Conservation (phyloP, 441 rosid genomes). For the Macaranga tanarius region DNA sequence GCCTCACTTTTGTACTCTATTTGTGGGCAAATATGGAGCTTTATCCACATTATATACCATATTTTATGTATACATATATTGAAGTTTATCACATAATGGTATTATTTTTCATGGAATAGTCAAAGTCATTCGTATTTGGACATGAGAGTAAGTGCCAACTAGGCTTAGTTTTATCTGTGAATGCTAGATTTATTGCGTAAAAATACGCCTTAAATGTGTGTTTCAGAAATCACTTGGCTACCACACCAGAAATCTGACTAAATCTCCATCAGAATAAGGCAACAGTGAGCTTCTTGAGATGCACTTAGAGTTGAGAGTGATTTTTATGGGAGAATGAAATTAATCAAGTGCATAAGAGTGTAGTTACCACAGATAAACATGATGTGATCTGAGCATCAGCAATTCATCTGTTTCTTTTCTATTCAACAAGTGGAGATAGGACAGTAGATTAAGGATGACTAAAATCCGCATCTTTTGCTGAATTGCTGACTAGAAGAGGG, state of each 20-base stretch:
- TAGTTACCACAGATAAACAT: neutral
- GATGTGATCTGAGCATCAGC: slow-evolving; percentile 3
- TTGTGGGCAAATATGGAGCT: neutral
- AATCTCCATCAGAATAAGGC: too few species aligned
- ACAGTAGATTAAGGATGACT: slow-evolving; percentile 10
- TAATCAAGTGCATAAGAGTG: neutral
- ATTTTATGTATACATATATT: neutral
- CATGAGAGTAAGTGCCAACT: neutral
- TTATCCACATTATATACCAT: neutral
- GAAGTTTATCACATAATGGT: slow-evolving; percentile 2
- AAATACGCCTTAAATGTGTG: neutral
- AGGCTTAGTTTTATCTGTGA: neutral
- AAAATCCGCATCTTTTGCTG: neutral
- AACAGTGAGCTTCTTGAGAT: too few species aligned
- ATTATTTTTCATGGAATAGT: neutral
- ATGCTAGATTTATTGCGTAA: neutral
- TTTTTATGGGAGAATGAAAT: neutral
- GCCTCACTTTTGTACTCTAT: neutral
- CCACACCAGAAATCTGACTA: too few species aligned
- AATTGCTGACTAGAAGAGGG: slow-evolving; percentile 5
- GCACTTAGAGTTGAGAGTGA: neutral
- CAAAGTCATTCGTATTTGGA: neutral
- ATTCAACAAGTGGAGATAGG: slow-evolving; percentile 3
- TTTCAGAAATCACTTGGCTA: too few species aligned
- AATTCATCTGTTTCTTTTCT: neutral